These are phyloP conservation scores for Onygenales sp. DNA, from an alignment of 2,329 filamentous ascomycete genomes.

Conservation along the genomic window DNA sequence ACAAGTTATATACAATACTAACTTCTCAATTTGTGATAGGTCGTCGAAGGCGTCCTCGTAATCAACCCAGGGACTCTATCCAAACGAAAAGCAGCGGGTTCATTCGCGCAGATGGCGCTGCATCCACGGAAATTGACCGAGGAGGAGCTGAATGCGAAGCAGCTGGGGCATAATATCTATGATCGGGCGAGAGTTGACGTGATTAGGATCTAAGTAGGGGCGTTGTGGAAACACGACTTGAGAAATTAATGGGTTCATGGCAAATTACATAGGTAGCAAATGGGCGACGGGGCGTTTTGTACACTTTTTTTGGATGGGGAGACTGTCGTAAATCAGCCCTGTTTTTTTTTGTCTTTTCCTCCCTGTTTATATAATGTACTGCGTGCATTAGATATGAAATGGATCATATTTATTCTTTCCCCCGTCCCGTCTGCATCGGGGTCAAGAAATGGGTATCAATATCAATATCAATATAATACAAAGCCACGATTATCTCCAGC, in stretches of 20 bases:
- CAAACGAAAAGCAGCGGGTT: conserved; percentile 75
- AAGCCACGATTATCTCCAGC: too few species aligned
- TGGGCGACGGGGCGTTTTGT: background rate
- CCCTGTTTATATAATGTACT: too few species aligned
- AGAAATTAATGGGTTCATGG: background rate
- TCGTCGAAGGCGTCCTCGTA: conserved; percentile 78
- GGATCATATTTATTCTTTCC: too few species aligned
- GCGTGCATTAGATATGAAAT: too few species aligned
- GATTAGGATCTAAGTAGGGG: conserved; percentile 53
- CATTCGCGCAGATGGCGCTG: conserved; percentile 71
- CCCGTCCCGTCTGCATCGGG: too few species aligned
- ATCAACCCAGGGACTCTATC: conserved; percentile 86
- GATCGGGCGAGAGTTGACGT: conserved; percentile 82
- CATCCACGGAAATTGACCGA: conserved; percentile 54
- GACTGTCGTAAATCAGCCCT: too few species aligned
- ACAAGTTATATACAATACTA: background rate
- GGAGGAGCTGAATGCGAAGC: conserved; percentile 46
- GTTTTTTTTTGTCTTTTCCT: too few species aligned
- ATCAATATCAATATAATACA: too few species aligned
- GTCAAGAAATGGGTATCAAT: too few species aligned
- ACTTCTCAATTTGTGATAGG: conserved; percentile 41
- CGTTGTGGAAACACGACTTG: background rate
- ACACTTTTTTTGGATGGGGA: too few species aligned
- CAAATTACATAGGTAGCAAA: background rate
- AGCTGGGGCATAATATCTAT: conserved; percentile 67